Evolutionary conservation across 139 green algal species (phyloP), one percentile per base, ranked within the genome.

Genomic region (Auxenochlorella pyrenoidosa): DNA sequence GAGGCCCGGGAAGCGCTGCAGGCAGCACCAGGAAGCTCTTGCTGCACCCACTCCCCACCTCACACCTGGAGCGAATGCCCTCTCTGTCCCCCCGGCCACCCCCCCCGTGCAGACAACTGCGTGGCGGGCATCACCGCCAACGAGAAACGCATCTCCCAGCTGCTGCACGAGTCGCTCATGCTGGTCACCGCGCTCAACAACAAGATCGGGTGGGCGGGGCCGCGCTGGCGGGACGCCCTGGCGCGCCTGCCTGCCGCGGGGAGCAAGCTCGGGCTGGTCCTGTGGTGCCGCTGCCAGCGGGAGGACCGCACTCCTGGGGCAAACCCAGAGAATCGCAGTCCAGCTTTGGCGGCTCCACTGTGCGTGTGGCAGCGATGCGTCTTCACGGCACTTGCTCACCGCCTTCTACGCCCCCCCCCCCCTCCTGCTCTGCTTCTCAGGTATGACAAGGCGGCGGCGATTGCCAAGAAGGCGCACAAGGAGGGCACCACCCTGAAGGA

Each of bases 401-500:
- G 28, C 8, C 63, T 18, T 24, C 19, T 8, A 40, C 16, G 2
- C 32, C 13, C 66, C 22, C 30, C 30, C 54, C 13, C 16, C 2
- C 54, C 54, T 24, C 12, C 54, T 24, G 54, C 54, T 13, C 54
- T 13, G 54, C 54, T 63, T 8, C 54, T 13, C 54, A 63, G 97
- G 12, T 99, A 99, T 86, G 97, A 99, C 89, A 98, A 98, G 70
- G 97, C 97, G 1, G 97, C 97, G 0, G 94, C 93, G 2, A 95
- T 94, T 8, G 97, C 97, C 22, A 99, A 99, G 92, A 98, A 98
- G 87, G 97, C 97, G 26, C 95, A 99, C 94, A 97, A 98, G 86
- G 95, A 99, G 87, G 94, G 94, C 30, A 96, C 87, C 28, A 98
- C 94, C 5, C 84, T 98, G 5, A 98, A 98, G 93, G 90, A 98